phyloP scores from a whole-genome alignment of 2,329 filamentous ascomycete genomes.

The Alternaria brassicae region DNA sequence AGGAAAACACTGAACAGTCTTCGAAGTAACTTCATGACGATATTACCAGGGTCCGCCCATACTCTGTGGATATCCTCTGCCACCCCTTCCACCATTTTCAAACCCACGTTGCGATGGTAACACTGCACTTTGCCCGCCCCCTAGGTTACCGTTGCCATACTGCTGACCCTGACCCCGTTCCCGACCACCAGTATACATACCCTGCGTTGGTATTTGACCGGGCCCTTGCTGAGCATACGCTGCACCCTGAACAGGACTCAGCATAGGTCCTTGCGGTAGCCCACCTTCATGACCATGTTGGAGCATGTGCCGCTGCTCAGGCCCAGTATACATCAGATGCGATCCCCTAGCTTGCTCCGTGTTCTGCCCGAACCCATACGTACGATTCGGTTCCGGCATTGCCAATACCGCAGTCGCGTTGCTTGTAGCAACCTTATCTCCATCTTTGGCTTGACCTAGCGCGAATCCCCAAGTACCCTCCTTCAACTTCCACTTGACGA shows the following conservation, averaged over 20 bases:
- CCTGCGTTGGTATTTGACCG: conserved; percentile 3
- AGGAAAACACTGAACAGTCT: background rate
- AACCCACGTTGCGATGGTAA: background rate
- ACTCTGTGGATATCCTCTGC: conserved; percentile 11
- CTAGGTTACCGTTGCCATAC: background rate
- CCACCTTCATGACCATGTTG: background rate
- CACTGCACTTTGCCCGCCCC: background rate
- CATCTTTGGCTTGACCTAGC: conserved; percentile 5
- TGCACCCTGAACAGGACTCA: conserved; percentile 1
- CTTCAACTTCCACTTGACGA: conserved; percentile 32
- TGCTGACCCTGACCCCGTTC: background rate
- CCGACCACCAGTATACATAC: background rate
- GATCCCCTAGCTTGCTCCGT: conserved; percentile 5
- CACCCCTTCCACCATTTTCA: background rate
- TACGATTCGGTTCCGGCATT: conserved; percentile 8
- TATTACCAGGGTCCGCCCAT: conserved; percentile 18
- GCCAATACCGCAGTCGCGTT: background rate
- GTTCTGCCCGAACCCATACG: conserved; percentile 17
- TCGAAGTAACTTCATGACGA: background rate
- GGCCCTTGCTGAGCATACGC: conserved; percentile 6
- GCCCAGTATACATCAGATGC: background rate
- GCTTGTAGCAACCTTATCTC: background rate
- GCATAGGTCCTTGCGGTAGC: background rate
- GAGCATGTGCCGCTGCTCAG: conserved; percentile 2
- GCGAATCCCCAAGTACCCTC: conserved; percentile 34